phyloP scores from a whole-genome alignment of 1,284 basidiomycete species.

The Ceratobasidium sp. region DNA sequence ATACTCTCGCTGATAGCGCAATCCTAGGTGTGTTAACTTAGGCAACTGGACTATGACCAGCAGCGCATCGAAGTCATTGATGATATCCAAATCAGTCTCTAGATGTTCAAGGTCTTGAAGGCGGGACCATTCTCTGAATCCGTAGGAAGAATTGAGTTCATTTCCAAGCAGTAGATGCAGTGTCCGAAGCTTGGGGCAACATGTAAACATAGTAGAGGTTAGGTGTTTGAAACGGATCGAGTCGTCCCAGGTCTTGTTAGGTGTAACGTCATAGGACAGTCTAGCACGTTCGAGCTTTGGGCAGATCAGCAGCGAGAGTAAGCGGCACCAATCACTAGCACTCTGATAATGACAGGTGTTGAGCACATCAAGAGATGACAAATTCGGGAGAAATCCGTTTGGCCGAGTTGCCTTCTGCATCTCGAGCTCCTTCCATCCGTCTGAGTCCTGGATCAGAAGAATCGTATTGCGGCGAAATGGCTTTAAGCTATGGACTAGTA shows the following conservation, averaged over 20 bases:
- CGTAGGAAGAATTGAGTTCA: neutral
- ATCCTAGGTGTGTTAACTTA: neutral
- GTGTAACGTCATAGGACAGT: neutral
- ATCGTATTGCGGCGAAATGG: neutral
- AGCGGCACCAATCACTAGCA: neutral
- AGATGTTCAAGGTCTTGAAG: neutral
- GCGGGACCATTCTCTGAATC: neutral
- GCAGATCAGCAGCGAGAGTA: neutral
- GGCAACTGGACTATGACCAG: neutral
- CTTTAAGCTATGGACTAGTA: constrained; percentile 4
- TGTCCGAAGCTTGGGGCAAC: neutral
- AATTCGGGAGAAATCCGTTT: neutral
- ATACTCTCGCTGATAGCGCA: neutral
- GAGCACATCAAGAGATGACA: neutral
- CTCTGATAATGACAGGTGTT: neutral
- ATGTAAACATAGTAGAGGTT: neutral
- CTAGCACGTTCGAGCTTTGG: neutral
- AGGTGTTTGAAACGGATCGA: too few species aligned
- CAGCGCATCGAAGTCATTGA: neutral
- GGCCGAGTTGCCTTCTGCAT: neutral
- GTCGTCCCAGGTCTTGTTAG: neutral
- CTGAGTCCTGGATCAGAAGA: neutral
- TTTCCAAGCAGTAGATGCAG: neutral
- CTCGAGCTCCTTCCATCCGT: neutral
- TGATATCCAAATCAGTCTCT: neutral